Evolutionary conservation across 1,139 yeast genomes (phyloP), one percentile per base, ranked within the genome.

Genomic region (Yamadazyma oceani): DNA sequence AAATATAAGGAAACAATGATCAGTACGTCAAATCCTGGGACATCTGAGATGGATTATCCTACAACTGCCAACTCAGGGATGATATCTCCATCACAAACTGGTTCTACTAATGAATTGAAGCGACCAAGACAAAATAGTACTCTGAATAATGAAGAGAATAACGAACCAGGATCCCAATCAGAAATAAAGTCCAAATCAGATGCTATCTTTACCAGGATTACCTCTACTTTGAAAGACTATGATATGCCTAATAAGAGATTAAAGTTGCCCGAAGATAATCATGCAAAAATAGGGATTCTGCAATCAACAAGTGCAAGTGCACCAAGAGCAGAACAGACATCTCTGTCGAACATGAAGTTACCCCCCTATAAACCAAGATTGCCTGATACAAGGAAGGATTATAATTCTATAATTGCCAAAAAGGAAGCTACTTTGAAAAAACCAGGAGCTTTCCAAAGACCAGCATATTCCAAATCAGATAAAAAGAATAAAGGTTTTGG

Each of bases 401-500:
- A 26, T 19, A 37, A 31, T 29, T 11, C 32, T 10, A 12, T 24
- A 5, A 12, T 29, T n/a, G 15, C 32, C 7, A 29, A 29, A 15
- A 29, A 29, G 12, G 36, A 32, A 7, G 38, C 50, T 15, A 73
- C 73, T 1, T 59, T 76, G 28, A 62, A 73, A 48, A 75, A 73
- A 51, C 83, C 82, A 1, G 78, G 78, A 10, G 76, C 78, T 21
- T 70, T 75, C 54, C 68, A 71, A 44, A 63, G 56, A 37, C 68
- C 68, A 19, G 34, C 50, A 1, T 55, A 50, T 24, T 46, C 46
- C 11, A 50, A 48, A 17, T 48, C 42, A 32, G 37, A 49, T n/a
- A 54, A 52, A 29, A 46, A 45, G 31, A 48, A 50, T 11, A 58
- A 53, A 35, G 53, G 58, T 26, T 42, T 60, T 36, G 64, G 66